phyloP scores from a whole-genome alignment of 108 stramenopile species.

The Nitzschia sp. region DNA sequence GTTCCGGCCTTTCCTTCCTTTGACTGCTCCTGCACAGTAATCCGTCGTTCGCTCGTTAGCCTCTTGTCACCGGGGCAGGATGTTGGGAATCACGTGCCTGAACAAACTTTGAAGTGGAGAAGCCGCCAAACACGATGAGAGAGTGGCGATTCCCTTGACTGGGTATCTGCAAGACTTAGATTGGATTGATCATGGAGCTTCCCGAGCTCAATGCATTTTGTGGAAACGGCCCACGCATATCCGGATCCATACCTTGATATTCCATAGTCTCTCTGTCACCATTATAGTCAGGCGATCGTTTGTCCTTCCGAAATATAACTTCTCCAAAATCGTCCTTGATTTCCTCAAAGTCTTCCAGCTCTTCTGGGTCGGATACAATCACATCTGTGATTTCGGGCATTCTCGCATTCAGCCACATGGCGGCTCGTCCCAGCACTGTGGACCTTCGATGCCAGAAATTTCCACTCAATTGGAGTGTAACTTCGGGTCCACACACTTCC shows the following conservation, averaged over 20 bases:
- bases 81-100: no score
- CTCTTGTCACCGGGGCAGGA: no score
- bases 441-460: conserved; percentile 77
- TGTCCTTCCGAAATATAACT: conserved; percentile 54
- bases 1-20: no score
- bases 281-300: conserved; percentile 64
- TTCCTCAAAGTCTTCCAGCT: conserved; percentile 71
- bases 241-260: conserved; percentile 83
- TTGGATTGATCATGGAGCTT: conserved; percentile 51
- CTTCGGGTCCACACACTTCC: conserved; percentile 69
- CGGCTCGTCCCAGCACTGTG: conserved; percentile 75
- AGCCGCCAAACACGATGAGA: no score
- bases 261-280: conserved; percentile 83
- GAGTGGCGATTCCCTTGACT: no score
- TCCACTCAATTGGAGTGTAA: conserved; percentile 45
- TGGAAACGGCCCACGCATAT: conserved; percentile 74
- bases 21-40: no score
- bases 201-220: conserved; percentile 26
- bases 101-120: no score
- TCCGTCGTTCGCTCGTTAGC: no score
- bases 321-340: conserved; percentile 73
- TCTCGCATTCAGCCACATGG: conserved; percentile 78
- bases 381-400: conserved; percentile 77
- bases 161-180: no score
- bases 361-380: conserved; percentile 45